A percentile compares a stretch with the other conserved stretches of the same genome.
Evolutionary conservation across 495 filamentous ascomycete genomes (phyloP).

Genomic region (Neurospora sp.): DNA sequence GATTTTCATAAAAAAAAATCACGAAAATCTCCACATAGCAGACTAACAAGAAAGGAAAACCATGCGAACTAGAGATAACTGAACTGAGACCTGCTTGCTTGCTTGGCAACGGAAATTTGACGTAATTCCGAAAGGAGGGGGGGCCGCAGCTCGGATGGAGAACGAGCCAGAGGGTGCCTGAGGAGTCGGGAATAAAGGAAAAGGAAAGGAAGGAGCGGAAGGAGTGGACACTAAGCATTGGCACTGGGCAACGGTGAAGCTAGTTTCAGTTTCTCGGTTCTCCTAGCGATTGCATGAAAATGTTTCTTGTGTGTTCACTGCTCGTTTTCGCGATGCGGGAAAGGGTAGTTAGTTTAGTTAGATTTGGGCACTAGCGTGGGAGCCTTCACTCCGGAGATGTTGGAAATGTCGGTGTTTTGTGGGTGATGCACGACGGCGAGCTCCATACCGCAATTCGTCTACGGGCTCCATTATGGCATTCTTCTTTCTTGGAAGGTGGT

Average conservation of each 20-base stretch:
- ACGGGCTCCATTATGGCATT: not conserved
- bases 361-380: not conserved
- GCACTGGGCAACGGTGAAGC: not conserved
- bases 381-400: not conserved
- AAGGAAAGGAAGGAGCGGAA: not conserved
- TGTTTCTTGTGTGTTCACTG: not conserved
- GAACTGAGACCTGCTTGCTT: not conserved
- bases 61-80: not conserved
- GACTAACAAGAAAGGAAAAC: not conserved
- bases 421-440: not conserved
- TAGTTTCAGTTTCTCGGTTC: too few relatives aligned
- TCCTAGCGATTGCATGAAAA: too few relatives aligned
- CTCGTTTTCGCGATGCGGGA: not conserved
- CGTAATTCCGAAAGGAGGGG: not conserved
- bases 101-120: not conserved
- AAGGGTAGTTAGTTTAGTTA: not conserved
- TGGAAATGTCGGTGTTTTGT: not conserved
- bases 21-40: not conserved
- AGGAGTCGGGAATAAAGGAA: not conserved
- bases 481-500: not conserved
- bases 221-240: not conserved
- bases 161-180: not conserved
- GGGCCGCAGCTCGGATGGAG: not conserved
- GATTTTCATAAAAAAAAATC: not conserved
- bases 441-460: not conserved